A percentile compares a stretch with the other conserved stretches of the same genome.
Evolutionary conservation across 768 basidiomycete genomes (phyloP).

Genomic region (Mycena amicta): DNA sequence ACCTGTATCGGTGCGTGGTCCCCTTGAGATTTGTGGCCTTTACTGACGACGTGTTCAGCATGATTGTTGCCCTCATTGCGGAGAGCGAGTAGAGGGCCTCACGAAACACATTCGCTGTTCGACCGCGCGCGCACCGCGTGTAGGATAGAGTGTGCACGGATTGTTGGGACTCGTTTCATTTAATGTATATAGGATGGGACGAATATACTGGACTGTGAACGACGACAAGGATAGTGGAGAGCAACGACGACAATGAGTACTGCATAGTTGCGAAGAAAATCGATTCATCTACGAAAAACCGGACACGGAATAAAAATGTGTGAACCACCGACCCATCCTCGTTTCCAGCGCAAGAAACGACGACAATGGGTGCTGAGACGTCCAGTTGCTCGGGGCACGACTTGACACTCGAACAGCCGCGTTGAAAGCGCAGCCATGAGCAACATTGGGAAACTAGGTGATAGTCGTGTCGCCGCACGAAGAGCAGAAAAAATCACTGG

Average conservation of each 20-base stretch:
- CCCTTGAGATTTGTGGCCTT: too few species aligned
- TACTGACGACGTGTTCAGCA: constrained; percentile 45
- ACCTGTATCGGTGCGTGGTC: constrained; percentile 76
- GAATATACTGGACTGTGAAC: constrained; percentile 2
- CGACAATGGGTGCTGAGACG: constrained; percentile 81
- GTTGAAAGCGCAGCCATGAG: constrained; percentile 71
- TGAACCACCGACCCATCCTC: constrained; percentile 81
- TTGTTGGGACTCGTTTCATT: constrained; percentile 1
- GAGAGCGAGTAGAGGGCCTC: constrained; percentile 58
- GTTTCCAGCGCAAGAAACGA: constrained; percentile 46
- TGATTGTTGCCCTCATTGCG: constrained; percentile 87
- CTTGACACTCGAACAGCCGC: constrained; percentile 90
- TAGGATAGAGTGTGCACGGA: constrained; percentile 7
- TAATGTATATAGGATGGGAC: constrained; percentile 9
- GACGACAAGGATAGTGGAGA: not conserved
- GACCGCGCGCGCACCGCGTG: constrained; percentile 1
- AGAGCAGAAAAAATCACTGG: constrained; percentile 26
- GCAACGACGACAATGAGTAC: not conserved
- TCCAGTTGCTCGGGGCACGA: constrained; percentile 75
- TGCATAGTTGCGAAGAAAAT: not conserved
- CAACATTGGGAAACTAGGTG: constrained; percentile 77
- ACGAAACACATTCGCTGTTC: constrained; percentile 16
- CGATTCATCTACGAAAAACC: not conserved
- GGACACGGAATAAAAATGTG: constrained; percentile 34
- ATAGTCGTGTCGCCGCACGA: constrained; percentile 86